A percentile compares a stretch with the other conserved stretches of the same genome.
Conservation (phyloP, 2,329 filamentous ascomycete species). For the Colletotrichum chlorophyti region DNA sequence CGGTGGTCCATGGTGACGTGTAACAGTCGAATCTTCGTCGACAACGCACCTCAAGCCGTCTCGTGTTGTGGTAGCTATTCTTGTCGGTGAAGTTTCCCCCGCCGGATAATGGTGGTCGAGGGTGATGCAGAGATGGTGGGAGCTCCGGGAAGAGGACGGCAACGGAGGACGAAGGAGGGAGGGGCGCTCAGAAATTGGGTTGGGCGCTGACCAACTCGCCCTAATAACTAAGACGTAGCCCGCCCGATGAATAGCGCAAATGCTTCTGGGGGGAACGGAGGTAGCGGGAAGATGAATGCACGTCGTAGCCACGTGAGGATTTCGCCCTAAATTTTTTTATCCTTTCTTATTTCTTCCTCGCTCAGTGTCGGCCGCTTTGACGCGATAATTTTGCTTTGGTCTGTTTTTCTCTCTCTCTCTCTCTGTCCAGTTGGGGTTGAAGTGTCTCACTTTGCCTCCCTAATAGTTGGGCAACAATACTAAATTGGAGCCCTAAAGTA, state of each 20-base stretch:
- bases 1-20: slow-evolving; percentile 30
- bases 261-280: slow-evolving; percentile 5
- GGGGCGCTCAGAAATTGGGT: slow-evolving; percentile 2
- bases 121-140: neutral
- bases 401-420: slow-evolving; percentile 2
- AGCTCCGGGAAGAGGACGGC: neutral
- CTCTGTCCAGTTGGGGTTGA: slow-evolving; percentile 5
- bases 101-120: neutral
- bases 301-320: slow-evolving; percentile 25
- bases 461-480: neutral
- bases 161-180: neutral
- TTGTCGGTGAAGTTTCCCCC: neutral
- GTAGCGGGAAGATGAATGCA: slow-evolving; percentile 23
- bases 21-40: slow-evolving; percentile 5
- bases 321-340: slow-evolving; percentile 6
- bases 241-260: slow-evolving; percentile 4
- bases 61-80: neutral
- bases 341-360: neutral
- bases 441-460: slow-evolving; percentile 30
- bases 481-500: too few relatives aligned
- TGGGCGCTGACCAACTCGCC: slow-evolving; percentile 18
- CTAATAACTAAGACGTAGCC: neutral
- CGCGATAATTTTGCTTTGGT: slow-evolving; percentile 18
- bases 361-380: slow-evolving; percentile 12
- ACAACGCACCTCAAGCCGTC: slow-evolving; percentile 6